Conservation (phyloP, 2,329 filamentous ascomycete genomes). For the Penicillium paneum region DNA sequence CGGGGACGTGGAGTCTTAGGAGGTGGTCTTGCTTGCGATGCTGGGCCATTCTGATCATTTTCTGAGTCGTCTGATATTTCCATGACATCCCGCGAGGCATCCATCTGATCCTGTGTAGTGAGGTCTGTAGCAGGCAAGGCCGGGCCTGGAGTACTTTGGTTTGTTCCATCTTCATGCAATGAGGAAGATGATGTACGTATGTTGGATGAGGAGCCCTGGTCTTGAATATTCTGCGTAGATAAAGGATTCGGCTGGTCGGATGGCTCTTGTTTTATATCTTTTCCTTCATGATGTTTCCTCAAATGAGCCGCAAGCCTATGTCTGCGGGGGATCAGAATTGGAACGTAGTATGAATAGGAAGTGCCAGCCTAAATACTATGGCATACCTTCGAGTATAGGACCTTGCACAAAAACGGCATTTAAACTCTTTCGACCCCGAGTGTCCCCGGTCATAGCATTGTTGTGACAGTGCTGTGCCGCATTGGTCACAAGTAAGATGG, state of each 20-base stretch:
- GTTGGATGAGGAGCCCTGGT: not conserved
- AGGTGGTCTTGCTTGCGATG: not conserved
- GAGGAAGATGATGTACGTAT: not conserved
- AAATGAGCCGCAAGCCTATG: not conserved
- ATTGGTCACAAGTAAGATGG: conserved; percentile 2
- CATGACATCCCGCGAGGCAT: not conserved
- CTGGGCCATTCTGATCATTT: not conserved
- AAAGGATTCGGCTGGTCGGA: not conserved
- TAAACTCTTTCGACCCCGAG: not conserved
- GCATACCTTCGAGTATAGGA: conserved; percentile 3
- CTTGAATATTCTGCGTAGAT: not conserved
- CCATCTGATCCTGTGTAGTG: not conserved
- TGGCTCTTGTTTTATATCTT: not conserved
- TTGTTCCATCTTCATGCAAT: not conserved
- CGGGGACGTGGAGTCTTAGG: not conserved
- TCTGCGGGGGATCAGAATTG: not conserved
- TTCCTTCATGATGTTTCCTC: not conserved
- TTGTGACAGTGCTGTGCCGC: not conserved
- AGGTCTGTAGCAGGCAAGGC: too few relatives aligned
- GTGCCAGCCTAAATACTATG: not conserved
- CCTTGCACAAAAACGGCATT: conserved; percentile 1
- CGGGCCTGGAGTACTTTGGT: not conserved
- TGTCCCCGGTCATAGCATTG: conserved; percentile 3
- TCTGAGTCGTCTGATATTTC: not conserved
- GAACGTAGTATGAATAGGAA: not conserved